phyloP scores from a whole-genome alignment of 805 yeast species.

The Phaffomyces antillensis region DNA sequence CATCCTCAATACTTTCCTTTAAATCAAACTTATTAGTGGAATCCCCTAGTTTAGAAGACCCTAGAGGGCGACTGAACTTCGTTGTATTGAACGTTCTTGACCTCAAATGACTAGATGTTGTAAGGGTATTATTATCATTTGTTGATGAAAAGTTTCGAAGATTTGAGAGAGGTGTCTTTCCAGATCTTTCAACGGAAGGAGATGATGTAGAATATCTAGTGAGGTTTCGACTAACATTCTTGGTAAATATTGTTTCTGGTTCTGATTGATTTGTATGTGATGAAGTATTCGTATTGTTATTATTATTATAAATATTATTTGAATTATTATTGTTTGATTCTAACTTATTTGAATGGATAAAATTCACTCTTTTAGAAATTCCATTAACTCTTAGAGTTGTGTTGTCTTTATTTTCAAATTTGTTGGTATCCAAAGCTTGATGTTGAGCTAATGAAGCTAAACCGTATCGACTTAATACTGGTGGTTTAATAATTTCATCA shows the following conservation, averaged over 20 bases:
- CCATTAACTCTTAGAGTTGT: neutral
- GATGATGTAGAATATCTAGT: too few relatives aligned
- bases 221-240: too few relatives aligned
- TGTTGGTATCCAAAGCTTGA: neutral
- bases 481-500: conserved; percentile 50
- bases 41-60: conserved; percentile 26
- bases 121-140: too few relatives aligned
- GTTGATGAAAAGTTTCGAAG: too few relatives aligned
- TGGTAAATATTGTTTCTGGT: conserved; percentile 14
- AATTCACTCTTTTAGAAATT: conserved; percentile 21
- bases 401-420: conserved; percentile 12
- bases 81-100: too few relatives aligned
- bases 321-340: conserved; percentile 21
- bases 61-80: conserved; percentile 21
- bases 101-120: too few relatives aligned
- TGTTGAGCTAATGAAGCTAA: conserved; percentile 40
- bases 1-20: conserved; percentile 16
- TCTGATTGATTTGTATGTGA: conserved; percentile 10
- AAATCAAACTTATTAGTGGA: too few relatives aligned
- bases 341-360: conserved; percentile 9
- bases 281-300: conserved; percentile 16
- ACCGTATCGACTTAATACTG: conserved; percentile 53
- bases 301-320: conserved; percentile 12
- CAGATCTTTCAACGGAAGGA: conserved; percentile 18
- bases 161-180: conserved; percentile 5